Conservation (phyloP, 805 yeast genomes). For the Candida boidinii region DNA sequence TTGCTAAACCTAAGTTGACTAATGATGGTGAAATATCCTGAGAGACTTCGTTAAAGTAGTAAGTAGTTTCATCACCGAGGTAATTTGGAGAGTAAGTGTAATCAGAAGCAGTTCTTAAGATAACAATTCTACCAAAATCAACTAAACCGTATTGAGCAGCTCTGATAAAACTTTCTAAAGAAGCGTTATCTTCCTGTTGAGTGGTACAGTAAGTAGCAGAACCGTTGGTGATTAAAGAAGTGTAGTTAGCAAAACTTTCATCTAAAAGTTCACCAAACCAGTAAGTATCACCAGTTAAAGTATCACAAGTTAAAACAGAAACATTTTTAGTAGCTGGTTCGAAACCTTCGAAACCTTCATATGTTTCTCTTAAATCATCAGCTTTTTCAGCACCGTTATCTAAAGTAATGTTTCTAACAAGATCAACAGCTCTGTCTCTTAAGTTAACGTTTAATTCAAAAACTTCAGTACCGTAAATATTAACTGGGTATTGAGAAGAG, state of each 20-base stretch:
- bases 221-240: slow-evolving; percentile 46
- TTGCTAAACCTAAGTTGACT: slow-evolving; percentile 44
- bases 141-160: slow-evolving; percentile 44
- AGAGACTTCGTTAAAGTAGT: slow-evolving; percentile 38
- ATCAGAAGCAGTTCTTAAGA: slow-evolving; percentile 56
- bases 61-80: slow-evolving; percentile 32
- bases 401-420: slow-evolving; percentile 38
- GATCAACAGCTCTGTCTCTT: slow-evolving; percentile 46
- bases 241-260: slow-evolving; percentile 39
- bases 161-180: slow-evolving; percentile 51
- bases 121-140: slow-evolving; percentile 48
- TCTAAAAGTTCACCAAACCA: slow-evolving; percentile 46
- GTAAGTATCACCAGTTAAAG: slow-evolving; percentile 52
- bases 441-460: slow-evolving; percentile 52
- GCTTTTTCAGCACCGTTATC: slow-evolving; percentile 37
- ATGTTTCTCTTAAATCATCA: slow-evolving; percentile 36
- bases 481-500: slow-evolving; percentile 42
- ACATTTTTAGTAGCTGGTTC: slow-evolving; percentile 45
- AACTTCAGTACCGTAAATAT: slow-evolving; percentile 56
- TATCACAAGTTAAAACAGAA: slow-evolving; percentile 43
- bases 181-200: slow-evolving; percentile 63
- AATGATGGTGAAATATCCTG: slow-evolving; percentile 42
- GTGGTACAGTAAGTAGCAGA: slow-evolving; percentile 51
- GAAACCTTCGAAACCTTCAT: no score
- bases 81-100: slow-evolving; percentile 45